Evolutionary conservation across 116 monocot genomes (phyloP), one percentile per base, ranked within the genome.

Genomic region (Cymodocea nodosa): DNA sequence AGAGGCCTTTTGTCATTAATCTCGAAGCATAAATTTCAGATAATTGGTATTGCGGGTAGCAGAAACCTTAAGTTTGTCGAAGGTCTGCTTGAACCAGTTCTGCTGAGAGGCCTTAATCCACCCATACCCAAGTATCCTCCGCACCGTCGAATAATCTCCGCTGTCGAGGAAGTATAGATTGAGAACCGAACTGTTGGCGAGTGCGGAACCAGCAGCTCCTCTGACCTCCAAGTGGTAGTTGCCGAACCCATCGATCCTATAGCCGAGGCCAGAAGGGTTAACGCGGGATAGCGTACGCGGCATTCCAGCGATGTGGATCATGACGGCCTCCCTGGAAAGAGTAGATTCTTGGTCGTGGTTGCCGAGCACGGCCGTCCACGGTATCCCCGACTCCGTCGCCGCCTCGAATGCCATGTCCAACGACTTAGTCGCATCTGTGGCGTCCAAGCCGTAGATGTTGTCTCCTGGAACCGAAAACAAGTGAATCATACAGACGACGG

Each of bases 341-440:
- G 79, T 79, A 2, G 79, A 78, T 23, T 95, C 87, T 67, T 95
- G 90, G 74, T 95, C 95, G 50, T 95, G 94, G 84, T 94, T 94
- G 0, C 94, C 94, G 4, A 94, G 72, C 50, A 94, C 78, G 22
- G 89, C 94, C 4, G 94, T 84, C 89, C 89, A 94, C 12, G 94
- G 94, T 17, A 94, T 76, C 64, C 86, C 81, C 23, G 78, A 74
- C 15, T 55, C 52, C 15, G 86, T 52, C 13, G 82, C 89, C 34
- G 86, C 82, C 16, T 66, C 78, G 65, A 86, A 89, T 36, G 94
- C 89, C 65, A 76, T 70, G 53, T 80, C 60, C 76, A 89, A 13
- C 19, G 94, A 94, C 67, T 81, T 82, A 7, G 73, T 78, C 7
- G 89, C 74, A 50, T 94, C 80, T 50, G 74, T 82, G 5, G 86